Base-by-base conservation (phyloP, 116 monocot species). In the Papilionanthe hybrid region DNA sequence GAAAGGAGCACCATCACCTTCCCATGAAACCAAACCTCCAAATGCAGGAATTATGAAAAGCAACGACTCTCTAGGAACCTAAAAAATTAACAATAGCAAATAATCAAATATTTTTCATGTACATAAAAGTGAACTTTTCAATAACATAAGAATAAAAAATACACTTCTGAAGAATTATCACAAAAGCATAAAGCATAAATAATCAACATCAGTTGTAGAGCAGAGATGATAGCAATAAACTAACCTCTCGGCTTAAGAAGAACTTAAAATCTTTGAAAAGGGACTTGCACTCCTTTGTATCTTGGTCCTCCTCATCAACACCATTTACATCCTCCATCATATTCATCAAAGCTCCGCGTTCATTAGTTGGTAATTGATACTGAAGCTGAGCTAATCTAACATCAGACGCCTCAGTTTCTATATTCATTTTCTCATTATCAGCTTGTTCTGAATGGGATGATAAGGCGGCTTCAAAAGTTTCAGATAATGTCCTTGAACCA, bases 21-120 rank as follows among this genome's bases (percentile, higher is more conserved):
- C 99, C 99, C 99, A 99, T n/a, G 95, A 93, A 37, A 99, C 93
- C 19, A 83, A 78, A 76, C 99, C 98, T 73, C 99, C 99, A 87
- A 99, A 95, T 43, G 99, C 95, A 42, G 91, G 92, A 81, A 99
- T 95, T 23, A 90, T 84, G 69, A 99, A 99, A 81, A 95, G 86
- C 63, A 99, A 75, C 4, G 99, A 90, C 72, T 99, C 95, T 73
- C 91, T 88, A 72, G 95, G 99, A 17, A 93, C 99, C 99, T 99
- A 50, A 69, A 84, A 53, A 42, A 80, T 17, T 11, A 79, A 27
- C 41, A 63, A 63, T 73, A 23, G 20, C 8, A 20, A 58, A 65
- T 65, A 43, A 63, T 78, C 43, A 63, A 75, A 17, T 53, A 5
- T 29, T 73, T 45, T 73, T 43, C 19, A 72, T 6, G 6, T 22